A percentile compares a stretch with the other conserved stretches of the same genome.
Conservation (phyloP, 2,329 filamentous ascomycete species). For the Pseudogymnoascus destructans region DNA sequence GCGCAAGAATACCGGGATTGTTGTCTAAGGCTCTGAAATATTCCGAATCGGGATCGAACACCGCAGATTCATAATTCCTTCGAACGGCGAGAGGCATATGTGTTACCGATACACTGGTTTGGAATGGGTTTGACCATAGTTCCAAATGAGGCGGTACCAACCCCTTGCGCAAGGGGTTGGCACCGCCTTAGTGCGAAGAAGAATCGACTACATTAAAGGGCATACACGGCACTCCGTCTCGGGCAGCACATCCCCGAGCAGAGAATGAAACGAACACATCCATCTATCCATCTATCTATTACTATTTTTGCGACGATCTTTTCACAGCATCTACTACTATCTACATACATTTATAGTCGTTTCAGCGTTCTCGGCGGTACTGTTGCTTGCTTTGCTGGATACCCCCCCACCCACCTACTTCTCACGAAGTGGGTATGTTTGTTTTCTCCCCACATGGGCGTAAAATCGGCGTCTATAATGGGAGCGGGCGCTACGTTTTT, state of each 20-base stretch:
- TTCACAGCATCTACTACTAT: background rate
- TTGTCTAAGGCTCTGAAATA: conserved; percentile 29
- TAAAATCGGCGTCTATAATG: conserved; percentile 5
- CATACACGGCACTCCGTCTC: background rate
- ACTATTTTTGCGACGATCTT: background rate
- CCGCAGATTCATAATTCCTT: background rate
- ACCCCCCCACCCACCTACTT: background rate
- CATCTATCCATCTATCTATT: background rate
- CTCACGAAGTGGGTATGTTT: background rate
- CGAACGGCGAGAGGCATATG: background rate
- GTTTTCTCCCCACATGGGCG: background rate
- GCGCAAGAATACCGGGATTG: conserved; percentile 51
- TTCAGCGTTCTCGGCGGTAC: conserved; percentile 1
- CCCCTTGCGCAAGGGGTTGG: background rate
- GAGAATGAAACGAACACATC: background rate
- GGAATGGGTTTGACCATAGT: no score
- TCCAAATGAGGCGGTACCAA: background rate
- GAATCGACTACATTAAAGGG: background rate
- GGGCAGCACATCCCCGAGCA: background rate
- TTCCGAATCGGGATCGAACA: background rate
- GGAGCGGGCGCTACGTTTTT: background rate
- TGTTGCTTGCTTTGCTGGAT: background rate
- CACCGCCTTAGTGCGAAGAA: background rate
- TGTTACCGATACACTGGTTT: background rate
- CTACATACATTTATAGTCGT: conserved; percentile 1